A percentile compares a stretch with the other conserved stretches of the same genome.
phyloP scores from a whole-genome alignment of 176 grass and related monocot species.

The Oryza meridionalis region DNA sequence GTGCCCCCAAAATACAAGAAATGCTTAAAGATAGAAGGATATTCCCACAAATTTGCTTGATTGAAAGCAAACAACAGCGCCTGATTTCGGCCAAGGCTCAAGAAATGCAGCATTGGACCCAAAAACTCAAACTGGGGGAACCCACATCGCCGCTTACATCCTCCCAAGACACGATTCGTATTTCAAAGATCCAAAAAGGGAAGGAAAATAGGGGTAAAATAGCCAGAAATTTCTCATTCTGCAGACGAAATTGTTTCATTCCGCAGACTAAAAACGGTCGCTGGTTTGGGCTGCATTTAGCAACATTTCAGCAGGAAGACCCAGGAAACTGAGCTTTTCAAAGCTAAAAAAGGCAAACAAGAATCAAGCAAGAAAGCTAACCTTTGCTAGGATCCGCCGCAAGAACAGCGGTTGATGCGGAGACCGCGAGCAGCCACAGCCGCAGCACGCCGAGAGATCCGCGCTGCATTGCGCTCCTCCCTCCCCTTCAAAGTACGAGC shows the following conservation, averaged over 20 bases:
- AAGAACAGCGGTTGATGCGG: conserved; percentile 38
- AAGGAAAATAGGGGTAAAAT: background rate
- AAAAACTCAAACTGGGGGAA: background rate
- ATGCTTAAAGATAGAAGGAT: conserved; percentile 1
- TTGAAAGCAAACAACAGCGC: conserved; percentile 1
- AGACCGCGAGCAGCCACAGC: conserved; percentile 54
- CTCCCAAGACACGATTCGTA: background rate
- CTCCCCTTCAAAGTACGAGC: conserved; percentile 22
- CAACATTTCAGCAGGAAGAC: conserved; percentile 23
- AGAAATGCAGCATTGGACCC: background rate
- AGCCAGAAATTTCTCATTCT: background rate
- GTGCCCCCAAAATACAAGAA: conserved; percentile 2
- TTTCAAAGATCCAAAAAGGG: background rate
- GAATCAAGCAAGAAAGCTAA: conserved; percentile 37
- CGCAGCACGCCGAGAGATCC: conserved; percentile 42
- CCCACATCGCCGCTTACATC: background rate
- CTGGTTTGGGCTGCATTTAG: conserved; percentile 32
- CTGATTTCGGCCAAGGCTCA: background rate
- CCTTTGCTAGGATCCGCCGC: conserved; percentile 55
- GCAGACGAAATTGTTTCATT: background rate
- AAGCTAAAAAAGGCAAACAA: background rate
- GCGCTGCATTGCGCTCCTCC: conserved; percentile 40
- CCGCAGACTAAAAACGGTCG: background rate
- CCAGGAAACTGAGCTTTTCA: background rate
- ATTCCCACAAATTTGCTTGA: conserved; percentile 6